Conservation (phyloP, 139 green algal species). For the Raphidocelis subcapitata region DNA sequence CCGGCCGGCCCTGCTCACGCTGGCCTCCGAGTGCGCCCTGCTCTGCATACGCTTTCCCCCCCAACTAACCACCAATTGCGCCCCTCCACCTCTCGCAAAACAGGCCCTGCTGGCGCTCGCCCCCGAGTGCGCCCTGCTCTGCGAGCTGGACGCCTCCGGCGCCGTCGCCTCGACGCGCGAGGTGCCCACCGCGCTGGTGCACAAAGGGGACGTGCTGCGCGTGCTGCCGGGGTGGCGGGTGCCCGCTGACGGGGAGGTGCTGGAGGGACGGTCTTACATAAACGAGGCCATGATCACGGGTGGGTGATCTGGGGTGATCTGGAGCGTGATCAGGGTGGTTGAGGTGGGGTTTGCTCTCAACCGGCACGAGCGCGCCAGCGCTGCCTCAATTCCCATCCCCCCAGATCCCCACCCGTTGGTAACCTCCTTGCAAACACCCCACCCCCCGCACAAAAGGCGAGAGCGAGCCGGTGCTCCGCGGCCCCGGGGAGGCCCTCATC, state of each 20-base stretch:
- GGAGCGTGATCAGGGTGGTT: no score
- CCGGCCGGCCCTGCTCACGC: constrained; percentile 70
- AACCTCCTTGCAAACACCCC: no score
- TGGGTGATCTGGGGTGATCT: constrained; percentile 54
- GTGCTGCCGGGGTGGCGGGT: constrained; percentile 82
- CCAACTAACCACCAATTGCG: no score
- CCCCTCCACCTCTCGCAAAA: constrained; percentile 45
- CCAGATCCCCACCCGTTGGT: no score
- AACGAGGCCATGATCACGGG: constrained; percentile 98
- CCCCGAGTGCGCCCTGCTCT: constrained; percentile 70
- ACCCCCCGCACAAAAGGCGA: no score
- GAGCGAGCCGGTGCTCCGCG: constrained; percentile 55
- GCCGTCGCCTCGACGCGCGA: constrained; percentile 57
- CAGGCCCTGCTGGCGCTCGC: constrained; percentile 74
- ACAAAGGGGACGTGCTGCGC: constrained; percentile 84
- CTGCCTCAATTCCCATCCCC: no score
- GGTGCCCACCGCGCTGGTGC: constrained; percentile 78
- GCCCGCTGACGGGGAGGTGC: constrained; percentile 85
- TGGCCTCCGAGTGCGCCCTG: constrained; percentile 72
- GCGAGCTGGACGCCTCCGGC: constrained; percentile 64
- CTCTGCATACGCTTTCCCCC: no score
- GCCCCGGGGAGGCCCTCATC: constrained; percentile 65
- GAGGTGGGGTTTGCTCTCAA: no score
- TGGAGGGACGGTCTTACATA: constrained; percentile 77
- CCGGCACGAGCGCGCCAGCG: no score